phyloP scores from a whole-genome alignment of 352 stramenopile genomes.

The Globisporangium carolinianum region DNA sequence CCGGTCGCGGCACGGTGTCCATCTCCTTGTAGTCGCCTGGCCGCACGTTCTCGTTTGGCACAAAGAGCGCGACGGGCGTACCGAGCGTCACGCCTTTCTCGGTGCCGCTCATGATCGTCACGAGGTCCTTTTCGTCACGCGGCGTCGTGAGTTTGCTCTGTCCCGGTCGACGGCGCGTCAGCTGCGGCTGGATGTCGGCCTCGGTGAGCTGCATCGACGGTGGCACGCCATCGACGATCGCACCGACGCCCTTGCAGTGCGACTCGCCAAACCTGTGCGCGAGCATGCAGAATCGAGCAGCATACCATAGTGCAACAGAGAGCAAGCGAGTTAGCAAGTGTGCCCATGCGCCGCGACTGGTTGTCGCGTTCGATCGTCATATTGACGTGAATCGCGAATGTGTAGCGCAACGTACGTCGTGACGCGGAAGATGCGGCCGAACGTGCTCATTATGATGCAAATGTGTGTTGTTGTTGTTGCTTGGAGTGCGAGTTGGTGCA shows the following conservation, averaged over 20 bases:
- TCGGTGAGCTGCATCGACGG: slow-evolving; percentile 93
- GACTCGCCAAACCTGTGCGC: slow-evolving; percentile 93
- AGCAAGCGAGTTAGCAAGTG: not conserved
- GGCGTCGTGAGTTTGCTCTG: slow-evolving; percentile 98
- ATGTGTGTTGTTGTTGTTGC: not conserved
- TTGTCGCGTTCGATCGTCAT: no score
- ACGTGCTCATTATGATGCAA: slow-evolving; percentile 77
- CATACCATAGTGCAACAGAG: not conserved
- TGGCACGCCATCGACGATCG: slow-evolving; percentile 96
- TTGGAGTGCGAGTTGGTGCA: no score
- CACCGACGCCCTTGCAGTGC: slow-evolving; percentile 96
- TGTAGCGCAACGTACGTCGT: slow-evolving; percentile 71
- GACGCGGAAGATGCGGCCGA: slow-evolving; percentile 96
- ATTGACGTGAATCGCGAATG: not conserved
- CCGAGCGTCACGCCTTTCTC: slow-evolving; percentile 92
- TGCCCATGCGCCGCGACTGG: no score
- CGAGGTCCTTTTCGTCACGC: slow-evolving; percentile 95
- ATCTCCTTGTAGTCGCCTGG: slow-evolving; percentile 97
- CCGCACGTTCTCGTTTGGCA: slow-evolving; percentile 97
- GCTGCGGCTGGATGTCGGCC: slow-evolving; percentile 96
- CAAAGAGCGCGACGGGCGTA: slow-evolving; percentile 95
- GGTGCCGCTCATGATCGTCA: slow-evolving; percentile 97
- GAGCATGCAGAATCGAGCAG: not conserved
- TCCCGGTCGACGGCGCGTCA: slow-evolving; percentile 94
- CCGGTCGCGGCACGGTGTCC: slow-evolving; percentile 85